Base-by-base conservation (phyloP, 2,329 filamentous ascomycete species). In the Chaetomium sp. region DNA sequence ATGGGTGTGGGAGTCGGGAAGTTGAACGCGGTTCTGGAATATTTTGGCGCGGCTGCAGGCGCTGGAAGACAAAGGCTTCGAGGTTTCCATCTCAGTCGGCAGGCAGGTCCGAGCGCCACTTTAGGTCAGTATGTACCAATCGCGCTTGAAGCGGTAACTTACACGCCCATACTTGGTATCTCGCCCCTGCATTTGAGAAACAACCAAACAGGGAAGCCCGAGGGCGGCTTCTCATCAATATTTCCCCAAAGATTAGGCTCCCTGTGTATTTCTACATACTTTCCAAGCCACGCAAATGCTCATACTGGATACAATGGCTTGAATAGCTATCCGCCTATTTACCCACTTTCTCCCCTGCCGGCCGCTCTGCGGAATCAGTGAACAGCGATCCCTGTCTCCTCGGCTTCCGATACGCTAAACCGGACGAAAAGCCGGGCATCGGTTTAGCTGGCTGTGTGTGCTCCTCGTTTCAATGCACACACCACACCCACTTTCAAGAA, bases 301-400 rank as follows among this genome's bases (percentile, higher is more conserved):
- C 35, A 19, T 38, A 6, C 13, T 13, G 35, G 13, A 5, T 19
- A 38, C 13, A 38, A 38, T 38, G 35, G 13, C 35, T 38, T 38
- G 35, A 38, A 38, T 35, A 35, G 12, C 13, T 3, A 29, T 29
- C n/a, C n/a, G n/a, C n/a, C 13, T 5, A 38, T 12, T 33, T 33
- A 38, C 35, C 13, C 12, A 19, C 35, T 0, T 3, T 8, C 35
- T 19, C 12, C 35, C 33, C 25, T 42, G 2, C 21, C 49, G 49
- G 13, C 49, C 49, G 21, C 23, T 23, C 23, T 50, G 49, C 27
- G 49, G 49, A 27, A 29, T 19, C 27, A 16, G 21, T 31, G 35
- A 27, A 55, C 12, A 27, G 13, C 56, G 56, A 57, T 57, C 45
- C 35, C 19, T 56, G 42, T 25, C 58, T 53, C 49, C 58, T 35